Base-by-base conservation (phyloP, 2,329 filamentous ascomycete species). In the Daldinia sp. region DNA sequence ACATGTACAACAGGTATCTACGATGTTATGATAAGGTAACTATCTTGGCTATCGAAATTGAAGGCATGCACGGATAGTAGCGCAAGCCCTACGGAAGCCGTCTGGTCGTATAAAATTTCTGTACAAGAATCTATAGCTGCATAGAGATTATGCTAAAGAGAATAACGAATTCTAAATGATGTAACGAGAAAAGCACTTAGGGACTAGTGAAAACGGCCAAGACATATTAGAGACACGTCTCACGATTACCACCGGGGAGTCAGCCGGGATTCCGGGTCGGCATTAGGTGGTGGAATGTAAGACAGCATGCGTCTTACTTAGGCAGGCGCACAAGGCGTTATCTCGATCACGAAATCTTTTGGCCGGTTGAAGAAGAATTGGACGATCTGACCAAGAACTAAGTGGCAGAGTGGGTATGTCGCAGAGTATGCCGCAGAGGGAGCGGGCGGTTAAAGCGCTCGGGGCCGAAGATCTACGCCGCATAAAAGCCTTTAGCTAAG, bases 391-490 rank as follows among this genome's bases (percentile, higher is more conserved):
- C 27, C 29, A 34, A 25, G 8, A 21, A 39, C n/a, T 37, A 47
- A 15, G 3, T 43, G 21, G 21, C 15, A 47, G 37, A 29, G 17
- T 21, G 13, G 7, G 32, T 7, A 25, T 23, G 15, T 11, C 19
- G 17, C 9, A 5, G 9, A 10, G 13, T 15, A 50, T n/a, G 23
- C 11, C 9, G 30, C 48, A 51, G 17, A 15, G 21, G 13, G 48
- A 27, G 17, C 48, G 4, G 25, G 45, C 45, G 25, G 7, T 25
- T 32, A 43, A 41, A 49, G 30, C 11, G 17, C 19, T 64, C 64
- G 61, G 64, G 21, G 51, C 60, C 58, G 57, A 64, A n/a, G 61
- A 62, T 64, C 47, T 50, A 45, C 57, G 53, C 34, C 55, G 54
- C 64, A 59, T 54, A 15, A 21, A 51, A 54, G 54, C 34, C 47